Conservation (phyloP, 169 alveolate species). For the Cryptosporidium bovis region DNA sequence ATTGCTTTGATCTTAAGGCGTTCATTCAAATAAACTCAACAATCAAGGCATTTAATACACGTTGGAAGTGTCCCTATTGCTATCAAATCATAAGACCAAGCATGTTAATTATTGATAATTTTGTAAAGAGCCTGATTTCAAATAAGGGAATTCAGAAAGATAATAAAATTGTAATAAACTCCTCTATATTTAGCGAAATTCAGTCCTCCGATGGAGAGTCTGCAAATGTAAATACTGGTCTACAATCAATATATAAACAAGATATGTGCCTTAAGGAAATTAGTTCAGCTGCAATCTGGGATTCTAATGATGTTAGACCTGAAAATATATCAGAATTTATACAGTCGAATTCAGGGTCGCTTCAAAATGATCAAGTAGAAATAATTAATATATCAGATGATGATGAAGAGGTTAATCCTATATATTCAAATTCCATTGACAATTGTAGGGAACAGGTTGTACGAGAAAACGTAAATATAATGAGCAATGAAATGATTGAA, state of each 20-base stretch:
- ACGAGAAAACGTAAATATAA: conserved; percentile 25
- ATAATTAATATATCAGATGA: conserved; percentile 55
- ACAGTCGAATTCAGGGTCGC: not conserved
- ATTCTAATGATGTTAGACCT: not conserved
- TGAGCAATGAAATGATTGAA: not conserved
- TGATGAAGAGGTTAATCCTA: conserved; percentile 9
- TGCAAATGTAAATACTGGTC: not conserved
- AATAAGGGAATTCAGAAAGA: conserved; percentile 66
- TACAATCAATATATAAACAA: not conserved
- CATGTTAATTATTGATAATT: conserved; percentile 87
- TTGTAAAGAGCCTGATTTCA: conserved; percentile 80
- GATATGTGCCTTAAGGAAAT: not conserved
- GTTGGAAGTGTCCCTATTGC: conserved; percentile 95
- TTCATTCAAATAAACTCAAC: conserved; percentile 88
- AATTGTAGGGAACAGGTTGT: conserved; percentile 1
- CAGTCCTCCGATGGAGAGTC: not conserved
- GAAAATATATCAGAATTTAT: not conserved
- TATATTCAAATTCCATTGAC: not conserved
- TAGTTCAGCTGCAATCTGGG: not conserved
- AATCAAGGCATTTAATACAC: conserved; percentile 90
- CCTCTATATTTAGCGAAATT: not conserved
- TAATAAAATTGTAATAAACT: conserved; percentile 37
- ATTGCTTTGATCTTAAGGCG: conserved; percentile 91
- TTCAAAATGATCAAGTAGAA: not conserved
- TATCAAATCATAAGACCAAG: conserved; percentile 86